Conservation (phyloP, 306 rosid genomes). For the Cucumis cinereus region DNA sequence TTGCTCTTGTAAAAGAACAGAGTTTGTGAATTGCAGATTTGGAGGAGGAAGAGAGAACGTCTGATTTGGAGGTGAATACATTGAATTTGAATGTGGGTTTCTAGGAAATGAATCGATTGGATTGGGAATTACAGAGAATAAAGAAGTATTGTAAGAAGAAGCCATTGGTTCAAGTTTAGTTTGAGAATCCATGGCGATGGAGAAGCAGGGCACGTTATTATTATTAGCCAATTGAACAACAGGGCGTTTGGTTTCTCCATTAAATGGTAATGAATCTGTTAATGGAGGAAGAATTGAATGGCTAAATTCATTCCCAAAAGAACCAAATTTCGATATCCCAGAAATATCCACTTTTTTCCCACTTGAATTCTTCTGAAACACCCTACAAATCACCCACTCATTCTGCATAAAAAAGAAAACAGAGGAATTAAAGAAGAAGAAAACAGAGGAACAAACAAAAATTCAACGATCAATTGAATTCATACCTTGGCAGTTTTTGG, state of each 20-base stretch:
- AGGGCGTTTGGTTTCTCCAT: slow-evolving; percentile 22
- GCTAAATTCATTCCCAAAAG: slow-evolving; percentile 27
- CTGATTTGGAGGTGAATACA: slow-evolving; percentile 20
- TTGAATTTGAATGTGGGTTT: slow-evolving; percentile 21
- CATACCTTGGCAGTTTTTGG: slow-evolving; percentile 83
- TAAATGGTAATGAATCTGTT: slow-evolving; percentile 43
- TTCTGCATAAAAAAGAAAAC: slow-evolving; percentile 34
- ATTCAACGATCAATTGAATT: not conserved
- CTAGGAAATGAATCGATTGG: slow-evolving; percentile 21
- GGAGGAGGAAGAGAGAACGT: not conserved
- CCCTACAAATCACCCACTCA: slow-evolving; percentile 94
- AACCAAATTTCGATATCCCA: slow-evolving; percentile 36
- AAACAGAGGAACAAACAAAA: not conserved
- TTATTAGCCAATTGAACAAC: slow-evolving; percentile 20
- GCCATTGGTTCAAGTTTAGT: slow-evolving; percentile 25
- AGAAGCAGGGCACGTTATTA: slow-evolving; percentile 99
- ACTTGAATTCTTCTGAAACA: slow-evolving; percentile 61
- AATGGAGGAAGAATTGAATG: slow-evolving; percentile 56
- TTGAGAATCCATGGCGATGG: slow-evolving; percentile 54
- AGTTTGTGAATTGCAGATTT: slow-evolving; percentile 21
- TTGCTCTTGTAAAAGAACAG: slow-evolving; percentile 33
- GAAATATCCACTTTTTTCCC: slow-evolving; percentile 68
- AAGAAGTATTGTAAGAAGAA: not conserved
- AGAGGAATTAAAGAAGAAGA: not conserved
- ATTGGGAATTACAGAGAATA: slow-evolving; percentile 26